Evolutionary conservation across 495 filamentous ascomycete species (phyloP), one percentile per base, ranked within the genome.

Genomic region (Cladorrhinum samala): DNA sequence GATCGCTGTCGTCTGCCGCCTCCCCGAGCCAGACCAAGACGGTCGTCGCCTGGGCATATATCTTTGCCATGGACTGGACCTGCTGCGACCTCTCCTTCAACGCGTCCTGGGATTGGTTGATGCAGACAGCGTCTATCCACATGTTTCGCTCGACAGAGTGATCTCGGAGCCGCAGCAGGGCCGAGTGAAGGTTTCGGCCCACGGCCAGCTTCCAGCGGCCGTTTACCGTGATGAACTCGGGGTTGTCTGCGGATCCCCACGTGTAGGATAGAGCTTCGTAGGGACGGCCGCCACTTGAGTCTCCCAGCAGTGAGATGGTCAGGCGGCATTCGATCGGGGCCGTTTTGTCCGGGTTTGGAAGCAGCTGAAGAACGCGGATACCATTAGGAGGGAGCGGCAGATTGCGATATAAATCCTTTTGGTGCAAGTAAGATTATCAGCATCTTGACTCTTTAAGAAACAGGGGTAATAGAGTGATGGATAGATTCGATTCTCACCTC

Each of bases 11-110:
- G 27, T 62, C 56, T 16, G 41, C 57, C 18, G 60, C 50, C n/a
- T 56, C 53, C 37, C 70, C 65, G 20, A 71, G 63, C 69, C 70
- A 74, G 24, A 72, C 61, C 46, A 66, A 40, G 16, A 72, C 67
- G n/a, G 55, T 48, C 7, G 33, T 52, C 25, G 70, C 68, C 46
- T 56, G 47, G 6, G 25, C 50, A 50, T 72, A 74, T 39, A 74
- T 71, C 59, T 49, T 61, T n/a, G 56, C 54, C 56, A 67, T 67
- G 9, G 52, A 27, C 52, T 57, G 48, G 18, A 67, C 52, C 30
- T 67, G 62, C 16, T 49, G 43, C 1, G 9, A 33, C 2, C 20
- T 49, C 46, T 67, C 64, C 9, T 49, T 16, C 0, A n/a, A 0
- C 18, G 63, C 44, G 2, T 38, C 14, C 27, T 6, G 27, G 27